phyloP scores from a whole-genome alignment of 176 grass and related monocot species.

The Oryza nivara region DNA sequence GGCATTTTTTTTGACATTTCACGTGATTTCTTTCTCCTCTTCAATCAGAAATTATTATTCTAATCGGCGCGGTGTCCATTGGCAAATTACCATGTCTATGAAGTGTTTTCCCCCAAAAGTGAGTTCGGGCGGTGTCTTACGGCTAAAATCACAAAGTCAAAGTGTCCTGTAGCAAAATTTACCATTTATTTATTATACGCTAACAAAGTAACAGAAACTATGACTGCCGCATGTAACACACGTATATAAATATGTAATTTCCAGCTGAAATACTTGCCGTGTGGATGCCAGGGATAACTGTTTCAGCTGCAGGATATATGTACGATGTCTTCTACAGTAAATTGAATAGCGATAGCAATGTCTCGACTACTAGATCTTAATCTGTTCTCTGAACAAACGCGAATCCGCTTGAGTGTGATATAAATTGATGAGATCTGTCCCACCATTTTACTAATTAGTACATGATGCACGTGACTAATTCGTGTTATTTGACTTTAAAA shows the following conservation, averaged over 20 bases:
- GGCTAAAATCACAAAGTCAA: no score
- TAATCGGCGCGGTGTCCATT: no score
- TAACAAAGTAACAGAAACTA: no score
- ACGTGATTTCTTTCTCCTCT: no score
- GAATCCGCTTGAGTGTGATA: constrained; percentile 7
- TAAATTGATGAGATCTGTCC: not conserved
- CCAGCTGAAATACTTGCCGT: not conserved
- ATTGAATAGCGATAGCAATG: not conserved
- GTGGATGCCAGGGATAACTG: not conserved
- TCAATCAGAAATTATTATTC: no score
- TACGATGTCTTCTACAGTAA: not conserved
- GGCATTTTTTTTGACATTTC: no score
- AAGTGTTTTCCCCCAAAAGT: no score
- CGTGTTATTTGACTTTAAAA: not conserved
- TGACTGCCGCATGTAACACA: not conserved
- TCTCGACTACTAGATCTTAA: constrained; percentile 15
- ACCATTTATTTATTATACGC: no score
- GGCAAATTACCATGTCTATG: no score
- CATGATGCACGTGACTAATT: not conserved
- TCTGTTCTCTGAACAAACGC: not conserved
- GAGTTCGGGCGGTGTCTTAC: no score
- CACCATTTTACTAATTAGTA: not conserved
- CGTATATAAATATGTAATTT: not conserved
- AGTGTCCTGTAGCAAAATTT: no score
- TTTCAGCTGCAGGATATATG: not conserved